Percentiles rank a stretch among this genome's conserved stretches.
These are phyloP conservation scores for Penicillium parvum DNA, from an alignment of 495 filamentous ascomycete genomes.

Conservation along the genomic window DNA sequence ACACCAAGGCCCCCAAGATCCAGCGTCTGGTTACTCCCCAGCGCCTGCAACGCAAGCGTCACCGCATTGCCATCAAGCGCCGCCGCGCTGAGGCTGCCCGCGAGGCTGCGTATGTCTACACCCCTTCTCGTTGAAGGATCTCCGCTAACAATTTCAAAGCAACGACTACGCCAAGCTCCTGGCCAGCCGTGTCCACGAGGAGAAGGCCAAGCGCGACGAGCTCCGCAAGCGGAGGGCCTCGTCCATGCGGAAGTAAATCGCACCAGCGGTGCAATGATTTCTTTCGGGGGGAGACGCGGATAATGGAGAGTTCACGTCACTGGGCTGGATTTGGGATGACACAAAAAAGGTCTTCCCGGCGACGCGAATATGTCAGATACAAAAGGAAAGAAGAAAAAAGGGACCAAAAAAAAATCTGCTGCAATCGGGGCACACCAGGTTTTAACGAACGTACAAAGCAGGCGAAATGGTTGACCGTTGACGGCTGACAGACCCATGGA, in stretches of 20 bases:
- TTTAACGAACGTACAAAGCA: constrained; percentile 19
- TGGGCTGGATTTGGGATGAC: constrained; percentile 21
- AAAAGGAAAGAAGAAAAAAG: constrained; percentile 15
- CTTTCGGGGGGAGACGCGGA: constrained; percentile 32
- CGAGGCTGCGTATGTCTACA: constrained; percentile 89
- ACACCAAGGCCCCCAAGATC: constrained; percentile 99
- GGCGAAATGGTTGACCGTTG: constrained; percentile 18
- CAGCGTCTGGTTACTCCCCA: constrained; percentile 99
- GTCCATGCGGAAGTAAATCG: constrained; percentile 85
- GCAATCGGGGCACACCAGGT: constrained; percentile 17
- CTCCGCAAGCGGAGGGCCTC: constrained; percentile 91
- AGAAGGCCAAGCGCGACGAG: constrained; percentile 87
- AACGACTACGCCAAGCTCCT: constrained; percentile 92
- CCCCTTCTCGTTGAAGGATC: neutral
- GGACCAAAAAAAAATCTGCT: constrained; percentile 21
- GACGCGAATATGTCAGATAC: constrained; percentile 29
- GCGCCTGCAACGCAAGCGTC: constrained; percentile 99
- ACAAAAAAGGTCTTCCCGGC: constrained; percentile 26
- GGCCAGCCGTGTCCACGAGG: constrained; percentile 90
- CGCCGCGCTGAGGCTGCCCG: constrained; percentile 89
- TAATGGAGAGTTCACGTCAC: constrained; percentile 36
- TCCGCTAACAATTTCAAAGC: constrained; percentile 35
- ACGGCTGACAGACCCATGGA: no score
- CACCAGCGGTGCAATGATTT: constrained; percentile 27
- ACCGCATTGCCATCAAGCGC: constrained; percentile 94